Base-by-base conservation (phyloP, 2,329 filamentous ascomycete species). In the Talaromyces sp. region DNA sequence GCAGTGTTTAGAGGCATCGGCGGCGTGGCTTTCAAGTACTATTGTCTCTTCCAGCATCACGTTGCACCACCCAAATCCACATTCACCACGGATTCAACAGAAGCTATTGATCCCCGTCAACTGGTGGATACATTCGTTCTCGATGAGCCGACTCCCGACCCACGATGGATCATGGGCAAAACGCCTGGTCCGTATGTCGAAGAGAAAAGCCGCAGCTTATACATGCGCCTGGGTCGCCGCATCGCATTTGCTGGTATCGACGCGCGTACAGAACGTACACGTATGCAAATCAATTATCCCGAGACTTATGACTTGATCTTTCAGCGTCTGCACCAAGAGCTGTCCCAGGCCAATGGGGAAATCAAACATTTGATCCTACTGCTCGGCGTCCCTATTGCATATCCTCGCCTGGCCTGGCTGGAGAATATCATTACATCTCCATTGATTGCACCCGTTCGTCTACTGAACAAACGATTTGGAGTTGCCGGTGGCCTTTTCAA, bases 391-490 rank as follows among this genome's bases (percentile, higher is more conserved):
- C 91, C 93, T 0, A 94, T 96, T 70, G 81, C 82, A 1, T 83
- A 86, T 68, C 84, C 83, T 1, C 92, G 94, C 70, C 84, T 97
- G 62, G 95, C 93, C n/a, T 97, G 94, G 94, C 84, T 97, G 4
- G 94, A 98, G 76, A 97, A 97, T 73, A 90, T 97, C 65, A 86
- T 98, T 70, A 86, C 86, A 17, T 96, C 92, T 67, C 93, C 94
- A 0, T 70, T 97, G 27, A 93, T 97, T 73, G 93, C 90, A 0
- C 93, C 93, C 0, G 87, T 97, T 74, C 93, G 93, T 73, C 89
- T 98, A 68, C 77, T 97, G 71, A 95, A 97, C 81, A 91, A 93
- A 76, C 87, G 93, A 31, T 96, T 98, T 70, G 94, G 94, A 64
- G 79, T 97, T 52, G 90, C 90, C 4, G 93, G 93, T 58, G 87